Evolutionary conservation across 1,284 basidiomycete genomes (phyloP).

Genomic region (Puccinia novopanici): DNA sequence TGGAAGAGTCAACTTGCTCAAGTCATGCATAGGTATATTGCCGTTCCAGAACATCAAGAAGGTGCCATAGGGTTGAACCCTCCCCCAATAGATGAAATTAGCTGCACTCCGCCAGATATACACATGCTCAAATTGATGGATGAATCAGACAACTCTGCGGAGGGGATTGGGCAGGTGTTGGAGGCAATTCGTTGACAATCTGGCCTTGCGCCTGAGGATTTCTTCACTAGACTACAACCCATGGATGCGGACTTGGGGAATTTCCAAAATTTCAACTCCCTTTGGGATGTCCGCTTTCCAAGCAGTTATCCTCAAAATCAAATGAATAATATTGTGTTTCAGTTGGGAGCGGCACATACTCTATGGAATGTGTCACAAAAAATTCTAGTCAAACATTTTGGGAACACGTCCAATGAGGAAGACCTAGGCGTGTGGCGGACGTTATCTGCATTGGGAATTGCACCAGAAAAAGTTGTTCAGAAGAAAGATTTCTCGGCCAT

Average conservation of each 20-base stretch:
- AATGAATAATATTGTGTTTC: background rate
- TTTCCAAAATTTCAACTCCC: background rate
- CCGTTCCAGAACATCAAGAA: too few species aligned
- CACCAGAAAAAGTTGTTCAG: too few species aligned
- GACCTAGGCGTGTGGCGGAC: too few species aligned
- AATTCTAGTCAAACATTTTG: background rate
- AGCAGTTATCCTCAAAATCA: background rate
- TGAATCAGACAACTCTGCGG: too few species aligned
- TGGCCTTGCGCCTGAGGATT: background rate
- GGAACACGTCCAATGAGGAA: too few species aligned
- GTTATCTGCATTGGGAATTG: too few species aligned
- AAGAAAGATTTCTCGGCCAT: too few species aligned
- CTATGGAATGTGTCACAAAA: slow-evolving; percentile 8
- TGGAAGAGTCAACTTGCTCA: background rate
- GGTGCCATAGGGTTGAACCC: too few species aligned
- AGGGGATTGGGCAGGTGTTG: too few species aligned
- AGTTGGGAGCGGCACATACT: background rate
- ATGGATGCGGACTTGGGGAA: background rate
- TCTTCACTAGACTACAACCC: background rate
- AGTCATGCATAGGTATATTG: background rate
- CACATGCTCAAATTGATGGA: background rate
- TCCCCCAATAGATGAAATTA: background rate
- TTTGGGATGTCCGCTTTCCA: background rate
- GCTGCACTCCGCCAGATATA: background rate
- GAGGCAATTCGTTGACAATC: too few species aligned